Base-by-base conservation (phyloP, 2,329 filamentous ascomycete genomes). In the Cladosporium sphaerospermum region DNA sequence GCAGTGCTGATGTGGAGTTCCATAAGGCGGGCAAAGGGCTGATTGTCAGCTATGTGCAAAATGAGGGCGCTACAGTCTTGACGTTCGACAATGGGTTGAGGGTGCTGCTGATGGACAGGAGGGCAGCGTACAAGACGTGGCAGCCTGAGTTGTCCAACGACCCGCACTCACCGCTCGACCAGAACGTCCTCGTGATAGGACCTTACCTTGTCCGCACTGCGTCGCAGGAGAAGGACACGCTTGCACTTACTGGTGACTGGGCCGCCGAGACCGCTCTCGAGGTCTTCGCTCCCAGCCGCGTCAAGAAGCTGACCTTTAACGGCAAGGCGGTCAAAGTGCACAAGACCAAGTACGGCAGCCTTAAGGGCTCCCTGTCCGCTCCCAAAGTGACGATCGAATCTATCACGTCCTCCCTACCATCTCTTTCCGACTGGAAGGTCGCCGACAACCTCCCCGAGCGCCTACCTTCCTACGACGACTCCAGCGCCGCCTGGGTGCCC, bases 401-500 rank as follows among this genome's bases (percentile, higher is more conserved):
- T 6, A 41, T 55, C n/a, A 41, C 54, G 16, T 63, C 57, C 4
- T 62, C 67, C 16, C 65, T 80, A 0, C 76, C 77, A 0, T 45
- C 67, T 0, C 62, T 80, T 0, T 65, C 63, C 0, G 59, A 66
- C 0, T 81, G 78, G 78, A 76, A 73, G 59, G 72, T 71, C 9
- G 57, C 69, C 2, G 75, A 80, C 57, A 69, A 71, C 45, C 68
- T 81, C 18, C 78, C 78, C 0, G 78, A 81, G 61, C 71, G 74
- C 28, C 56, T 64, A 0, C 50, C 62, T 0, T 60, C 67, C 16
- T 81, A 81, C 60, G 63, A 74, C 54, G 68, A 74, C 33, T 71
- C 69, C 2, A 62, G 71, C 1, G 59, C 62, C 0, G 70, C 72
- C 0, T 80, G 78, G 78, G 62, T 66, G 3, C 56, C 62, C 13